Conservation (phyloP, 441 rosid species). For the Populus trichocarpa region DNA sequence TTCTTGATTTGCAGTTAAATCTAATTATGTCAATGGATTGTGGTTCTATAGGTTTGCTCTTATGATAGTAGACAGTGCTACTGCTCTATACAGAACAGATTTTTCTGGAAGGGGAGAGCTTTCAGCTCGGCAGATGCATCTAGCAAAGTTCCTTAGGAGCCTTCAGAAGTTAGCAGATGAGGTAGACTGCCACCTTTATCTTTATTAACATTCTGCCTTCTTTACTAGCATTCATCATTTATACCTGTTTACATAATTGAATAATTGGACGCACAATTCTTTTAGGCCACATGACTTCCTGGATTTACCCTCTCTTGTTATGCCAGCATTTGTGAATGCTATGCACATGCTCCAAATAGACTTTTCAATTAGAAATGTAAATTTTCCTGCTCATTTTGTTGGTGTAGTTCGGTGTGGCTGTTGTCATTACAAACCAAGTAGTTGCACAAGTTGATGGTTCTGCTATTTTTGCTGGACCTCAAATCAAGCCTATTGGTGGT, state of each 20-base stretch:
- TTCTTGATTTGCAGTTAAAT: background rate
- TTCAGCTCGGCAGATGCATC: constrained; percentile 97
- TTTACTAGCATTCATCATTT: background rate
- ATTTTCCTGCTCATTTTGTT: background rate
- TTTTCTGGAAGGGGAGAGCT: constrained; percentile 94
- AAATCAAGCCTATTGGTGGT: constrained; percentile 92
- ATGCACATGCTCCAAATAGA: background rate
- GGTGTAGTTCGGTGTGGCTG: constrained; percentile 85
- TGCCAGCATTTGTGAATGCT: background rate
- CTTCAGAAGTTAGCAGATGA: constrained; percentile 95
- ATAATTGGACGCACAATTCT: constrained; percentile 1
- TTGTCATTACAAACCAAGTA: constrained; percentile 92
- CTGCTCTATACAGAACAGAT: constrained; percentile 92
- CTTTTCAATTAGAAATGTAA: background rate
- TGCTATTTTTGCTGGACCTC: constrained; percentile 95
- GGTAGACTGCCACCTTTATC: constrained; percentile 36
- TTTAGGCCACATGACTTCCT: background rate
- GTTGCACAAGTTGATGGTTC: constrained; percentile 99
- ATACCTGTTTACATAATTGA: background rate
- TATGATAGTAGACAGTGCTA: constrained; percentile 92
- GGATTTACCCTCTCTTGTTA: background rate
- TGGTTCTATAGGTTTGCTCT: constrained; percentile 73
- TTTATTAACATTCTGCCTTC: background rate
- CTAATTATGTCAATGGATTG: background rate
- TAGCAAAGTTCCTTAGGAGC: constrained; percentile 89